Evolutionary conservation across 2,329 filamentous ascomycete genomes (phyloP).

Genomic region (Ustulina deusta): DNA sequence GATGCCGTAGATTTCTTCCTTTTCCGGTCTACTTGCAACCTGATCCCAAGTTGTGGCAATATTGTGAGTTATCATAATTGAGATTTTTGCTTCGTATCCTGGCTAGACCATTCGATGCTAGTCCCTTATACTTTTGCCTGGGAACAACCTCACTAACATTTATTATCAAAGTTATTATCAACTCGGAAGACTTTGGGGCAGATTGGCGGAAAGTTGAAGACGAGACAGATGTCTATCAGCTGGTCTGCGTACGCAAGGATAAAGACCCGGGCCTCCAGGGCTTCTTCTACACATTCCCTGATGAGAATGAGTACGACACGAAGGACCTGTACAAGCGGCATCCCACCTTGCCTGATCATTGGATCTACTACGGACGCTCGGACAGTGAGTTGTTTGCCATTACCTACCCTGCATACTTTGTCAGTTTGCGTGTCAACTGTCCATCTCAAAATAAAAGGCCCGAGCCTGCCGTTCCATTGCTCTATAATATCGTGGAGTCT

Average conservation of each 20-base stretch:
- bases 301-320: slow-evolving; percentile 56
- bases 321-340: slow-evolving; percentile 60
- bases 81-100: neutral
- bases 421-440: neutral
- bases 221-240: slow-evolving; percentile 53
- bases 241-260: slow-evolving; percentile 55
- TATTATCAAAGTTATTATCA: slow-evolving; percentile 51
- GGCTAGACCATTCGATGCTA: neutral
- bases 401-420: neutral
- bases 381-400: slow-evolving; percentile 50
- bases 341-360: slow-evolving; percentile 54
- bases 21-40: slow-evolving; percentile 53
- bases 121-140: neutral
- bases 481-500: neutral
- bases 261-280: slow-evolving; percentile 51
- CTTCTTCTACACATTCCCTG: slow-evolving; percentile 49
- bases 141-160: slow-evolving; percentile 6
- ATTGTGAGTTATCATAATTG: slow-evolving; percentile 43
- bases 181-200: slow-evolving; percentile 56
- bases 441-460: no score
- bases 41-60: slow-evolving; percentile 56
- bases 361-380: slow-evolving; percentile 53
- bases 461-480: neutral
- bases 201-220: slow-evolving; percentile 54
- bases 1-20: slow-evolving; percentile 49